phyloP scores from a whole-genome alignment of 176 grass and related monocot genomes.

The Raddia distichophylla region DNA sequence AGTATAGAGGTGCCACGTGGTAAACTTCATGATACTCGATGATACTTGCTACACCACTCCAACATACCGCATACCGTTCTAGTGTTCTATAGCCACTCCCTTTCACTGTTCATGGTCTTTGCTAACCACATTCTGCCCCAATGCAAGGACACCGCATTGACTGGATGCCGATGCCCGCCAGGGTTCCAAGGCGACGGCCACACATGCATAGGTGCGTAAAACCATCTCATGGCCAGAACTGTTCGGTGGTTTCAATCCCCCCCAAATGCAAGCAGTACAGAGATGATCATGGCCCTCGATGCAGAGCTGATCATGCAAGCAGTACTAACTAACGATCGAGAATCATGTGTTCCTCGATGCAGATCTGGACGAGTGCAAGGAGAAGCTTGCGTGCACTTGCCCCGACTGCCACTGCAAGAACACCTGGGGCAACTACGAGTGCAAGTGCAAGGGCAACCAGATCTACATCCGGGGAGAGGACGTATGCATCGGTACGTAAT shows the following conservation, averaged over 20 bases:
- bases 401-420: slow-evolving; percentile 92
- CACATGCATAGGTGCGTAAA: slow-evolving; percentile 64
- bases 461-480: slow-evolving; percentile 88
- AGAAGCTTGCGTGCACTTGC: slow-evolving; percentile 92
- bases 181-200: slow-evolving; percentile 81
- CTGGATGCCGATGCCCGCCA: slow-evolving; percentile 68
- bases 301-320: neutral
- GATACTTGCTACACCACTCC: no score
- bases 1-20: no score
- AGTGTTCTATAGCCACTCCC: no score
- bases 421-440: slow-evolving; percentile 92
- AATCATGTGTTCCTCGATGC: neutral
- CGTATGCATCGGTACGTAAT: slow-evolving; percentile 75
- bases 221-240: no score
- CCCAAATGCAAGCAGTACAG: neutral
- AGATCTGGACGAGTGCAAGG: slow-evolving; percentile 89
- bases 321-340: neutral
- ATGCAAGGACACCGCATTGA: slow-evolving; percentile 49
- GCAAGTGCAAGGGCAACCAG: slow-evolving; percentile 80
- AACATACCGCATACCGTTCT: no score
- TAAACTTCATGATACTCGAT: no score
- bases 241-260: no score
- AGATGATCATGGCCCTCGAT: neutral
- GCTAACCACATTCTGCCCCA: slow-evolving; percentile 4
- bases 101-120: neutral